These are phyloP conservation scores for Tetradesmus lagerheimii DNA, from an alignment of 139 green algal species.

Conservation along the genomic window DNA sequence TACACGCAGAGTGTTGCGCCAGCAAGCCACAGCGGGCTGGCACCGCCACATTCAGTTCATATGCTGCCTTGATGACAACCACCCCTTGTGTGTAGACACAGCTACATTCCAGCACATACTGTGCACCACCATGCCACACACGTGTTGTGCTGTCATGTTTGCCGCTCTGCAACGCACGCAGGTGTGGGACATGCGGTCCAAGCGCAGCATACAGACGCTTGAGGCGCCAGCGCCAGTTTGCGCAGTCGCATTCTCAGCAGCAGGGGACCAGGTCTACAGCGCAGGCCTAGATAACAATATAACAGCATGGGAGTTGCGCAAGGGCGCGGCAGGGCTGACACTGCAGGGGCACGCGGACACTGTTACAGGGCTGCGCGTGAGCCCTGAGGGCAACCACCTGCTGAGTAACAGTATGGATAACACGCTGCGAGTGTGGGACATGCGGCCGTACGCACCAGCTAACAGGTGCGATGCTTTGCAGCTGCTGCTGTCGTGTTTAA, in stretches of 20 bases:
- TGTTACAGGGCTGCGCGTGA: slow-evolving; percentile 84
- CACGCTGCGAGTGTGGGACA: slow-evolving; percentile 86
- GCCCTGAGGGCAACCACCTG: slow-evolving; percentile 88
- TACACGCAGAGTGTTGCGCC: too few species aligned
- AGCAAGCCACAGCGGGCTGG: too few species aligned
- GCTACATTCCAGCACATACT: not conserved
- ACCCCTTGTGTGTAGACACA: not conserved
- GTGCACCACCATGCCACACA: not conserved
- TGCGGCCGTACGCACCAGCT: slow-evolving; percentile 89
- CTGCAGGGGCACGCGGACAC: slow-evolving; percentile 84
- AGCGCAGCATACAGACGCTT: slow-evolving; percentile 82
- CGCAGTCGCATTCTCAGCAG: slow-evolving; percentile 85
- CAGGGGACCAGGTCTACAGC: slow-evolving; percentile 90
- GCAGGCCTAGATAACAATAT: slow-evolving; percentile 89
- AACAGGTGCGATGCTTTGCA: slow-evolving; percentile 78
- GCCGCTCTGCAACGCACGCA: slow-evolving; percentile 34
- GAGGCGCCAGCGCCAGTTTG: slow-evolving; percentile 83
- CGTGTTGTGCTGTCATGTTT: not conserved
- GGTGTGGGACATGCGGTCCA: slow-evolving; percentile 93
- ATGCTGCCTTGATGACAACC: not conserved
- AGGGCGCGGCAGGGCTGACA: slow-evolving; percentile 68
- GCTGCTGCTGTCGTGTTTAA: too few species aligned
- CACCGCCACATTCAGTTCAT: too few species aligned
- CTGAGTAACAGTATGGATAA: slow-evolving; percentile 98
- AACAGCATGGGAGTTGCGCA: slow-evolving; percentile 89